Percentiles rank a stretch among this genome's conserved stretches.
Evolutionary conservation across 176 grass and related monocot genomes (phyloP).

Genomic region (Phragmites australis): DNA sequence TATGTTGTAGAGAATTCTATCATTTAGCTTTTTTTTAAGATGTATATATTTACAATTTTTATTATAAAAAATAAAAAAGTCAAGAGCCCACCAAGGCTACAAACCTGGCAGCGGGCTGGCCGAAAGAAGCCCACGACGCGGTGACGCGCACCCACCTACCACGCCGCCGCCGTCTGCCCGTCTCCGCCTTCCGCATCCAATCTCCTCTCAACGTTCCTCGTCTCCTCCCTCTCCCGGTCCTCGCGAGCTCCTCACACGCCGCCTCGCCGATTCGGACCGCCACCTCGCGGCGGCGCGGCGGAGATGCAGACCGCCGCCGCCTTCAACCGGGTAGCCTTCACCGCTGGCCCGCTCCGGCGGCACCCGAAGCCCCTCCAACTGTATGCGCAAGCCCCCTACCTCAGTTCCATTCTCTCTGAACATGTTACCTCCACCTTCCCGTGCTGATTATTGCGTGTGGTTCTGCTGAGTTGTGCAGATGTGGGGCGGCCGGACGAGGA

Average conservation of each 20-base stretch:
- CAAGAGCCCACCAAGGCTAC: no score
- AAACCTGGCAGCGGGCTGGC: no score
- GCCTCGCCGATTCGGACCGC: not conserved
- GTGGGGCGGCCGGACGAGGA: not conserved
- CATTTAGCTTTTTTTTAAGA: no score
- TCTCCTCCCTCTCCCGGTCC: not conserved
- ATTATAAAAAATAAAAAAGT: no score
- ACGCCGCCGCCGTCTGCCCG: not conserved
- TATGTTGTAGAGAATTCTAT: no score
- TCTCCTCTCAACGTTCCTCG: not conserved
- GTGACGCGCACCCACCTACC: not conserved
- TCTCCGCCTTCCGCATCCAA: constrained; percentile 1
- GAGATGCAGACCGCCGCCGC: constrained; percentile 58
- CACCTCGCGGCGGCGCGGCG: not conserved
- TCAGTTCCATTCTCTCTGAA: not conserved
- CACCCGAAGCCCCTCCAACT: not conserved
- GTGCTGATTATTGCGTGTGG: not conserved
- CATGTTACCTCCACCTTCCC: not conserved
- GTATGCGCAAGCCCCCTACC: not conserved
- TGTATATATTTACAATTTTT: no score
- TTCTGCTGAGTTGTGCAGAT: constrained; percentile 14
- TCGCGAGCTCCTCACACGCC: not conserved
- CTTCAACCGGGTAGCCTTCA: constrained; percentile 44
- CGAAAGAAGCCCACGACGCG: not conserved
- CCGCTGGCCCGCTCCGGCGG: constrained; percentile 30